A percentile compares a stretch with the other conserved stretches of the same genome.
phyloP scores from a whole-genome alignment of 2,329 filamentous ascomycete genomes.

The Chalaropsis thielavioides region DNA sequence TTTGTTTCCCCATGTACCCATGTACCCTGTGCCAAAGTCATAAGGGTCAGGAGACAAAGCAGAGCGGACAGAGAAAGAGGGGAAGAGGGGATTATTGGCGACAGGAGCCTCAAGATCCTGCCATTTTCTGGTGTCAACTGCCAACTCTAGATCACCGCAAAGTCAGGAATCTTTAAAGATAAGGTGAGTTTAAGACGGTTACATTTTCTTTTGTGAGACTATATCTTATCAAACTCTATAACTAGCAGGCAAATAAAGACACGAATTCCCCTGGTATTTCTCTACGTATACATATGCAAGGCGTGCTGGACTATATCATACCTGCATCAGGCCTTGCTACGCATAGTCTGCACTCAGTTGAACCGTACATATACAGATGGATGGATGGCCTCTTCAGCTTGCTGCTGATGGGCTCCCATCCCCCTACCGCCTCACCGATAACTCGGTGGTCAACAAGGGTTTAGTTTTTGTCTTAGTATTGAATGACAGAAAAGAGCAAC shows the following conservation, averaged over 20 bases:
- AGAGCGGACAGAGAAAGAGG: not conserved
- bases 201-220: too few relatives aligned
- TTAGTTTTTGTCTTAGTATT: not conserved
- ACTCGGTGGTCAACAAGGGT: not conserved
- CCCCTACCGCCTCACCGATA: not conserved
- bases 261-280: not conserved
- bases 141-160: too few relatives aligned
- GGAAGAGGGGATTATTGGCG: not conserved
- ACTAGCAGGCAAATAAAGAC: too few relatives aligned
- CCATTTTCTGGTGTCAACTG: too few relatives aligned
- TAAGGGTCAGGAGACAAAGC: not conserved
- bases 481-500: not conserved
- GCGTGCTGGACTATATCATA: not conserved
- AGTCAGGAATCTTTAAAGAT: too few relatives aligned
- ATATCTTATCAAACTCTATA: too few relatives aligned
- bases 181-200: too few relatives aligned
- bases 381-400: not conserved
- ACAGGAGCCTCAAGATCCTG: too few relatives aligned
- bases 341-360: not conserved
- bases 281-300: not conserved
- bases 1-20: not conserved
- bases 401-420: not conserved
- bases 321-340: not conserved
- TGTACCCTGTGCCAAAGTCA: conserved; percentile 3
- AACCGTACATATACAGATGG: not conserved